phyloP scores from a whole-genome alignment of 2,329 filamentous ascomycete genomes.

The Emydomyces testavorans region DNA sequence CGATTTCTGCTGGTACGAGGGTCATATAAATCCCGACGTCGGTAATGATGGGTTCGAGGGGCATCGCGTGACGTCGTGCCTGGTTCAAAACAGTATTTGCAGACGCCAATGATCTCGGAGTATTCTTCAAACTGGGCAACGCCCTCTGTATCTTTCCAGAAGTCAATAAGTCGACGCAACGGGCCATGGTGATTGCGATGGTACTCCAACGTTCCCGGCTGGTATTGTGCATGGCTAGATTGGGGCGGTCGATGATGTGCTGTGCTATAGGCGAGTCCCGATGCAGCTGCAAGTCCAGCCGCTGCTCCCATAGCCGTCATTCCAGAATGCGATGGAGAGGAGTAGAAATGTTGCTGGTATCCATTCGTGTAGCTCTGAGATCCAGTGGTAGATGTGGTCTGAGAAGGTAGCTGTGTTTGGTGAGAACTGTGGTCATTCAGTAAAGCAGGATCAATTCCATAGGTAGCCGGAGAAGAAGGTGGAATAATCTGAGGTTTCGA shows the following conservation, averaged over 20 bases:
- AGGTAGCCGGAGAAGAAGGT: constrained; percentile 25
- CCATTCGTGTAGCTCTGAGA: constrained; percentile 19
- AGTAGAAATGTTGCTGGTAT: constrained; percentile 10
- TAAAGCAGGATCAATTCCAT: constrained; percentile 30
- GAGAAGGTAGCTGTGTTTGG: background rate
- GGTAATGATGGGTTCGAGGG: constrained; percentile 50
- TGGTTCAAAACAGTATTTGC: constrained; percentile 54
- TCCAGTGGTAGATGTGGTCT: constrained; percentile 18
- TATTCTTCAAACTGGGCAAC: constrained; percentile 56
- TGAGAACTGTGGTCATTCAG: constrained; percentile 1
- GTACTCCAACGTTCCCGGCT: constrained; percentile 35
- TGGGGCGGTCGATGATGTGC: constrained; percentile 22
- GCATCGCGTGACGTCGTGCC: constrained; percentile 45
- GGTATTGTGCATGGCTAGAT: constrained; percentile 23
- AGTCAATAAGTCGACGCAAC: constrained; percentile 46
- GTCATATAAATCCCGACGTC: constrained; percentile 38
- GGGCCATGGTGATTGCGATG: constrained; percentile 46
- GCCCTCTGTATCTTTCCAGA: constrained; percentile 54
- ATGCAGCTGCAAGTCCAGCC: constrained; percentile 28
- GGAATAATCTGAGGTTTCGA: constrained; percentile 18
- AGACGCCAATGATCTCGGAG: constrained; percentile 55
- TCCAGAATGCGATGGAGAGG: constrained; percentile 35
- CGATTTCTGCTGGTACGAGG: constrained; percentile 34
- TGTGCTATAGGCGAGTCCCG: constrained; percentile 26
- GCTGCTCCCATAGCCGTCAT: constrained; percentile 39